phyloP scores from a whole-genome alignment of 257 asterid genomes.

The Capsicum rhomboideum region DNA sequence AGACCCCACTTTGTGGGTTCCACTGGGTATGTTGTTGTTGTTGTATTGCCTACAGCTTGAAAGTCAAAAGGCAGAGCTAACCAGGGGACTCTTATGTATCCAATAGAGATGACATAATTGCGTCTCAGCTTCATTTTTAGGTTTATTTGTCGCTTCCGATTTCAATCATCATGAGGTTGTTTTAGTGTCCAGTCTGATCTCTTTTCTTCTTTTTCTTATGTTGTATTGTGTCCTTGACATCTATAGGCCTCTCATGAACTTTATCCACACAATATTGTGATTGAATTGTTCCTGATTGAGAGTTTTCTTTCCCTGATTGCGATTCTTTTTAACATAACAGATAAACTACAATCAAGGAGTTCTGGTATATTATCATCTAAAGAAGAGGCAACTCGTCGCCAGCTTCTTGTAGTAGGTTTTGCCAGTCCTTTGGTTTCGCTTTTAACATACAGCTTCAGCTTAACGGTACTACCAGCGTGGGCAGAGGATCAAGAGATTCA shows the following conservation, averaged over 20 bases:
- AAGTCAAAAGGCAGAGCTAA: not conserved
- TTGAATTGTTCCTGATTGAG: not conserved
- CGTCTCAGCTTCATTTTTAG: not conserved
- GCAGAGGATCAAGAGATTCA: conserved; percentile 46
- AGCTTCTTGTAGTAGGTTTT: conserved; percentile 26
- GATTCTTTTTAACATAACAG: conserved; percentile 15
- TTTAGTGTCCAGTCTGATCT: not conserved
- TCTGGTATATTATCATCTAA: conserved; percentile 15
- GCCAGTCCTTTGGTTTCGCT: conserved; percentile 28
- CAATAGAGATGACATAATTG: not conserved
- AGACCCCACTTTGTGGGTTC: too few species aligned
- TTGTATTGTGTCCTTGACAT: not conserved
- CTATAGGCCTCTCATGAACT: not conserved
- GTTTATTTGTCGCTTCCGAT: not conserved
- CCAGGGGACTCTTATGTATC: not conserved
- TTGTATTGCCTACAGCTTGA: not conserved
- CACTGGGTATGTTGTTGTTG: too few species aligned
- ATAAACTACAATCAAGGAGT: conserved; percentile 20
- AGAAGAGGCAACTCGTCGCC: conserved; percentile 37
- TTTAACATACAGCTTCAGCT: conserved; percentile 13
- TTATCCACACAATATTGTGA: not conserved
- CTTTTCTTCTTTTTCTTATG: not conserved
- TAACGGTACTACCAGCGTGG: conserved; percentile 26
- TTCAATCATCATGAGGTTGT: not conserved
- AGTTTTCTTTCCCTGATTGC: not conserved